Conservation (phyloP, 2,329 filamentous ascomycete genomes). For the Calonectria honghensis region DNA sequence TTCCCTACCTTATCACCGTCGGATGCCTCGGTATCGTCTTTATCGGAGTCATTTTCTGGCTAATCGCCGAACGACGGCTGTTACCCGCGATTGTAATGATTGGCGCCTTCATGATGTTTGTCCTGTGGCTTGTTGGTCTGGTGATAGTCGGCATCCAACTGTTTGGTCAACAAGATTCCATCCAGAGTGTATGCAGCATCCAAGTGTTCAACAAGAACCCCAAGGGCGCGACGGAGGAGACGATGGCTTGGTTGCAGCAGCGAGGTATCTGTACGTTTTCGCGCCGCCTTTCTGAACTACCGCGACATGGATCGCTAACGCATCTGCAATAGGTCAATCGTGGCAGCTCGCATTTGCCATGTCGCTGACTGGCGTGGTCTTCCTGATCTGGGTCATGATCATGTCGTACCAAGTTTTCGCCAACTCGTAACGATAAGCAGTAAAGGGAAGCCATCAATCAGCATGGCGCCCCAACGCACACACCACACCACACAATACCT, state of each 20-base stretch:
- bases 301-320: conserved; percentile 40
- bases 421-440: conserved; percentile 56
- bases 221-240: conserved; percentile 70
- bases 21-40: conserved; percentile 77
- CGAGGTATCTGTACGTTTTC: conserved; percentile 75
- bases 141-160: conserved; percentile 78
- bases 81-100: conserved; percentile 78
- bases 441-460: neutral
- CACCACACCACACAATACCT: conserved; percentile 6
- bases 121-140: conserved; percentile 80
- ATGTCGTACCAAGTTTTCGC: conserved; percentile 80
- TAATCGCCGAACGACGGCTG: conserved; percentile 77
- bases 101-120: conserved; percentile 78
- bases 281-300: too few species aligned
- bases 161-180: conserved; percentile 75
- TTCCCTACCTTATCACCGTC: conserved; percentile 79
- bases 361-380: conserved; percentile 74
- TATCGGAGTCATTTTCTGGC: conserved; percentile 78
- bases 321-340: conserved; percentile 68
- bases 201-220: conserved; percentile 73
- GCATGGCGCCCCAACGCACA: neutral
- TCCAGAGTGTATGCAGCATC: conserved; percentile 76
- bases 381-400: conserved; percentile 81
- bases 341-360: conserved; percentile 81
- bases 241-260: conserved; percentile 79